phyloP scores from a whole-genome alignment of 768 basidiomycete genomes.

The Mycena maculata region DNA sequence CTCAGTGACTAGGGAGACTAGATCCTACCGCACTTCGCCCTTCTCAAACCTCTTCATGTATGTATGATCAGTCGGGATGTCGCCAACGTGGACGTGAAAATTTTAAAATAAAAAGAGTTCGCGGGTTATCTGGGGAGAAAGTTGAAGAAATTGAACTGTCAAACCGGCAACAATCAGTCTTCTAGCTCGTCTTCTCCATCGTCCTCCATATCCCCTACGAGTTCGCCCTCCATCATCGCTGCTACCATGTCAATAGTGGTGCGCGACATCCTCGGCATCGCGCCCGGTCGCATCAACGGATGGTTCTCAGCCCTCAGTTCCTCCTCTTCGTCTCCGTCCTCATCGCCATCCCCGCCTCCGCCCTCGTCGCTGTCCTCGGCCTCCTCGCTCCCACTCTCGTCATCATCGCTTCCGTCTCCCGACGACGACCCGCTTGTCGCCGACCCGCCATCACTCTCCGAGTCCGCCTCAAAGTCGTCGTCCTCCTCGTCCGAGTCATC shows the following conservation, averaged over 20 bases:
- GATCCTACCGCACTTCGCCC: too few relatives aligned
- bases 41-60: too few relatives aligned
- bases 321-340: slow-evolving; percentile 53
- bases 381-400: slow-evolving; percentile 42
- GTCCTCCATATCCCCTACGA: slow-evolving; percentile 55
- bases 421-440: slow-evolving; percentile 43
- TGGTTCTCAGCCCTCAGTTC: slow-evolving; percentile 67
- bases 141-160: too few relatives aligned
- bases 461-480: slow-evolving; percentile 53
- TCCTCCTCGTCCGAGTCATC: slow-evolving; percentile 63
- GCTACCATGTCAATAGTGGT: slow-evolving; percentile 74
- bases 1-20: too few relatives aligned
- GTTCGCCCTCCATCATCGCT: slow-evolving; percentile 67
- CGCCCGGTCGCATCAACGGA: slow-evolving; percentile 72
- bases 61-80: too few relatives aligned
- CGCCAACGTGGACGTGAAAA: too few relatives aligned
- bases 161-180: too few relatives aligned
- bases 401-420: slow-evolving; percentile 41
- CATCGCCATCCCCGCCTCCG: slow-evolving; percentile 47
- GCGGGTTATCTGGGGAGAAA: too few relatives aligned
- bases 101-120: too few relatives aligned
- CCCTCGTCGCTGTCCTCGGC: slow-evolving; percentile 48
- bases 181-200: slow-evolving; percentile 66
- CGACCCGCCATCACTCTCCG: slow-evolving; percentile 50
- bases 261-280: slow-evolving; percentile 76